Base-by-base conservation (phyloP, 2,329 filamentous ascomycete genomes). In the Ophiostoma ulmi region DNA sequence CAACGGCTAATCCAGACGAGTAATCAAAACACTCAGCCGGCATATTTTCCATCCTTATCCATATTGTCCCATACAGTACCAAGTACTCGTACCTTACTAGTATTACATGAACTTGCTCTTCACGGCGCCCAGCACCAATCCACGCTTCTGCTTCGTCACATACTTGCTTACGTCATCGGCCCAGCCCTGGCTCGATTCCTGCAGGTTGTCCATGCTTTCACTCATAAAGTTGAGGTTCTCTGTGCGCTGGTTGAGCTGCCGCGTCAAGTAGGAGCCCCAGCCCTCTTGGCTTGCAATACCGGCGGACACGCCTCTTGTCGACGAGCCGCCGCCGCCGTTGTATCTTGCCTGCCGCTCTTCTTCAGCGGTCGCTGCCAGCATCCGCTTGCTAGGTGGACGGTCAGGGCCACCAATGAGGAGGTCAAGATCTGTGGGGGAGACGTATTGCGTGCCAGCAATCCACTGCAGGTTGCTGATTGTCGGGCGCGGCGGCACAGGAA, bases 391-490 rank as follows among this genome's bases (percentile, higher is more conserved):
- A 0, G 93, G 90, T 3, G 94, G 95, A 2, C 95, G 87, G 76
- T 95, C 91, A 1, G 93, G 90, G 0, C 94, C 94, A 68, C 94
- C 93, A 72, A 99, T 95, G 1, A 99, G 83, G 1, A 97, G 81
- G 77, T 98, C 95, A 76, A 99, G 88, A 76, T 99, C 95, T 1
- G 89, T 85, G 0, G 92, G 90, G 1, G 92, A 93, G 65, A 99
- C 86, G 75, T 96, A 91, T 79, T 97, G 94, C 1, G 94, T 98
- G 4, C 95, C 95, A 0, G 93, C 91, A 69, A 99, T 93, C 95
- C 95, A 99, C 80, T 98, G 93, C 52, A 99, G 80, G 76, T 96
- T 97, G 26, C 92, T 96, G 72, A 99, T 99, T 0, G 93, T 97
- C 0, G 95, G 95, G 1, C 95, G 88, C 14, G 92, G 85, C 1